A percentile compares a stretch with the other conserved stretches of the same genome.
phyloP scores from a whole-genome alignment of 1,139 yeast genomes.

The Pichia terricola region DNA sequence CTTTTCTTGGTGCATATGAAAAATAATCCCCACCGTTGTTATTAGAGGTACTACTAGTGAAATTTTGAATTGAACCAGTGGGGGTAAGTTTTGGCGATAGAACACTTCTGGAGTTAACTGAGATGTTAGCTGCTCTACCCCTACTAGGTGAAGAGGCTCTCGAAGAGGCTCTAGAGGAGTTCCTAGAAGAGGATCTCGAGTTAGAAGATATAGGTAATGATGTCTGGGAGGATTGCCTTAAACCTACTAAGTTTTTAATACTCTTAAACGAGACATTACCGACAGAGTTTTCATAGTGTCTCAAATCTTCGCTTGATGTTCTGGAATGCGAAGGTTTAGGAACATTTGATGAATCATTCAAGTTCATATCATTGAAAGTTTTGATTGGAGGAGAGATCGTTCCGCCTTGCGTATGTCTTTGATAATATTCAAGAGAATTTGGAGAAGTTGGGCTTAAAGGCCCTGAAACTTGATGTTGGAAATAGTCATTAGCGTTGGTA shows the following conservation, averaged over 20 bases:
- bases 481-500: too few relatives aligned
- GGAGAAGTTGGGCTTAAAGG: background rate
- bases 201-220: background rate
- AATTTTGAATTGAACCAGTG: background rate
- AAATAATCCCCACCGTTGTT: slow-evolving; percentile 10
- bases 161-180: slow-evolving; percentile 9
- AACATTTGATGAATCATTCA: background rate
- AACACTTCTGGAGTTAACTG: background rate
- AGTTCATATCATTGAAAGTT: background rate
- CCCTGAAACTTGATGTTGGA: background rate
- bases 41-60: background rate
- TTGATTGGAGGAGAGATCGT: background rate
- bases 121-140: background rate
- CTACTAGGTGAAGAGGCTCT: slow-evolving; percentile 12
- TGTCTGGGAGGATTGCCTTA: slow-evolving; percentile 1
- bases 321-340: slow-evolving; percentile 4
- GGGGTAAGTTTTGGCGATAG: slow-evolving; percentile 8
- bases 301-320: slow-evolving; percentile 9
- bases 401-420: too few relatives aligned
- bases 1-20: slow-evolving; percentile 12
- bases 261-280: slow-evolving; percentile 10
- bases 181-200: slow-evolving; percentile 9
- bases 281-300: slow-evolving; percentile 1
- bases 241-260: slow-evolving; percentile 2
- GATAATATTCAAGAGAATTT: background rate